These are phyloP conservation scores for Saccharomycopsis sp. DNA, from an alignment of 805 yeast species.

Conservation along the genomic window DNA sequence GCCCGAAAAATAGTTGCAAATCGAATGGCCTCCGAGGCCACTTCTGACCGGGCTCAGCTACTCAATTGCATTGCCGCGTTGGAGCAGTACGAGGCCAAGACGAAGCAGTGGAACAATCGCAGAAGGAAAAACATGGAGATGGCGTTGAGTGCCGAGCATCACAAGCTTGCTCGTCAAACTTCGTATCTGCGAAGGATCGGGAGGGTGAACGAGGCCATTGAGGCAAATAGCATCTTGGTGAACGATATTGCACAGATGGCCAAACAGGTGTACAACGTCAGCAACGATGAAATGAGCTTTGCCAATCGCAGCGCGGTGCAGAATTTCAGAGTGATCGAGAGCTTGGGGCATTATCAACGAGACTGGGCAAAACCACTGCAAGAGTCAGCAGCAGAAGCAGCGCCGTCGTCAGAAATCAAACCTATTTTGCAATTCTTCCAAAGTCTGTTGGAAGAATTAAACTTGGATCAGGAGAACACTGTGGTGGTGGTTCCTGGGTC, in stretches of 20 bases:
- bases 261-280: constrained; percentile 30
- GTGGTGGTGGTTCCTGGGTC: constrained; percentile 76
- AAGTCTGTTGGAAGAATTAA: constrained; percentile 30
- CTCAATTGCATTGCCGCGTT: constrained; percentile 38
- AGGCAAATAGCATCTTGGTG: constrained; percentile 40
- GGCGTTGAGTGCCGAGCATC: constrained; percentile 47
- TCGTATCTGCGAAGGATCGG: constrained; percentile 49
- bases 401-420: constrained; percentile 39
- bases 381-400: too few relatives aligned
- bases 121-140: constrained; percentile 34
- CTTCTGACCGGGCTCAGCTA: constrained; percentile 24
- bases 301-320: constrained; percentile 17
- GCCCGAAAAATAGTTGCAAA: too few relatives aligned
- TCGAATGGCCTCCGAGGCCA: constrained; percentile 11
- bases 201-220: constrained; percentile 38
- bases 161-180: constrained; percentile 39
- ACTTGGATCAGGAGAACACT: constrained; percentile 32
- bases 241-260: constrained; percentile 35
- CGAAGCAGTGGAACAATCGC: constrained; percentile 37
- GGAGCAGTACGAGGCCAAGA: constrained; percentile 33
- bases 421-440: constrained; percentile 48
- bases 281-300: constrained; percentile 36
- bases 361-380: constrained; percentile 74
- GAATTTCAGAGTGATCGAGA: constrained; percentile 48
- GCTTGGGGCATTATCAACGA: constrained; percentile 65